Evolutionary conservation across 1,284 basidiomycete species (phyloP).

Genomic region (Vanrija pseudolonga): DNA sequence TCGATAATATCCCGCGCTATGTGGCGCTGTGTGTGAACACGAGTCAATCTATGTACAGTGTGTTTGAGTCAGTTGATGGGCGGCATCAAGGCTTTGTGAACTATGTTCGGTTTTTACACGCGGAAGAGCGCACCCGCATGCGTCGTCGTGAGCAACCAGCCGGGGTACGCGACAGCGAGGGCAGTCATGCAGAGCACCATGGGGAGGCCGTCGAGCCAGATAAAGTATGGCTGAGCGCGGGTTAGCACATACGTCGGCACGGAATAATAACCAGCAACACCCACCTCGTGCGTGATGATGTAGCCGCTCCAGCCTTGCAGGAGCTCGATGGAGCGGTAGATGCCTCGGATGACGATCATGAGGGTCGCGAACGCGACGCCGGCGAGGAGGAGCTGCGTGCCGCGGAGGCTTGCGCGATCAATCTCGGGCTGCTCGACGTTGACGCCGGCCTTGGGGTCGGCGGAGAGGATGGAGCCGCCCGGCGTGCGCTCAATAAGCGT

Average conservation of each 20-base stretch:
- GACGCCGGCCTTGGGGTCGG: too few species aligned
- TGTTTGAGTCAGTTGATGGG: too few species aligned
- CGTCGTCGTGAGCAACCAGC: slow-evolving; percentile 11
- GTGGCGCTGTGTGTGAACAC: too few species aligned
- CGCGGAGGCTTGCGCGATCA: not conserved
- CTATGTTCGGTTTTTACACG: too few species aligned
- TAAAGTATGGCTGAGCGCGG: slow-evolving; percentile 13
- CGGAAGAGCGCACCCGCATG: too few species aligned
- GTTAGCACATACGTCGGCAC: too few species aligned
- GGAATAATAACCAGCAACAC: too few species aligned
- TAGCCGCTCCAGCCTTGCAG: slow-evolving; percentile 31
- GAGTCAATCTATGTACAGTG: too few species aligned
- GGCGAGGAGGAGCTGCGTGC: slow-evolving; percentile 22
- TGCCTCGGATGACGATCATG: slow-evolving; percentile 42
- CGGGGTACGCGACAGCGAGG: slow-evolving; percentile 18
- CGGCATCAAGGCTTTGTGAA: too few species aligned
- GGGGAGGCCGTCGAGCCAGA: slow-evolving; percentile 24
- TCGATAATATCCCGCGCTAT: too few species aligned
- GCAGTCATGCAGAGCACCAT: slow-evolving; percentile 18
- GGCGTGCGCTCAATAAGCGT: slow-evolving; percentile 20
- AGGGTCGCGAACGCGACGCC: slow-evolving; percentile 32
- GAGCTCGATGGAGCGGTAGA: slow-evolving; percentile 41
- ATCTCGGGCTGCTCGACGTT: too few species aligned
- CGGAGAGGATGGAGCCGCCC: slow-evolving; percentile 15
- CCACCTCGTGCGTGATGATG: slow-evolving; percentile 23